Evolutionary conservation across 2,329 filamentous ascomycete species (phyloP), one percentile per base, ranked within the genome.

Genomic region (Boeremia exigua): DNA sequence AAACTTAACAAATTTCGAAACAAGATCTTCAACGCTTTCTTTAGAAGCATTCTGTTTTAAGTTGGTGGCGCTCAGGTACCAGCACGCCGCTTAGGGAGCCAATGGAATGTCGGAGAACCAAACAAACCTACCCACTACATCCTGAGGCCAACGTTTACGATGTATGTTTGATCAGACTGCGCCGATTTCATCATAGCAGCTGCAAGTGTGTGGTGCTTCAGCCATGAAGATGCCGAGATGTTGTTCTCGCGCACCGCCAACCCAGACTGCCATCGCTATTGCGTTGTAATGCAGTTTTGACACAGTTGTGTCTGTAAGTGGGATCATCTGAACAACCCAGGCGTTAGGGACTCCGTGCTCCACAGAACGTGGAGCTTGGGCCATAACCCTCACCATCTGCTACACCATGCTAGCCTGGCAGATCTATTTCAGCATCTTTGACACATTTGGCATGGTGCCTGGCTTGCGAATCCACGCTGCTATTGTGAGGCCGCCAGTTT

Each of bases 11-110:
- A 45, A 25, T 34, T 19, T 47, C 56, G 61, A 65, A 64, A 61
- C 56, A 57, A 48, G 29, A 54, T 46, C 58, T 57, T 59, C 55
- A 44, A 53, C 43, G 9, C 62, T 62, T 61, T 58, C 53, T 64
- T 67, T 67, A 61, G 65, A 58, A 65, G 34, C 42, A 42, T 2
- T 12, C 29, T 53, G 59, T 64, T 66, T 67, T 62, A 52, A 55
- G 37, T 52, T 25, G 47, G 40, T 38, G 47, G 43, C 54, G 37
- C 36, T 34, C 39, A 59, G 15, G 25, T 45, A 53, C 38, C 49
- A 44, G 37, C 39, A 38, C 36, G 34, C 27, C 27, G 39, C 30
- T 48, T 38, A 29, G 19, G 15, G 12, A 43, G 34, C 46, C 44
- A 54, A 48, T 2, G 23, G 23, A 39, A 40, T 57, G 46, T 50